These are phyloP conservation scores for Ascoidea tarda DNA, from an alignment of 805 yeast genomes.

Conservation along the genomic window DNA sequence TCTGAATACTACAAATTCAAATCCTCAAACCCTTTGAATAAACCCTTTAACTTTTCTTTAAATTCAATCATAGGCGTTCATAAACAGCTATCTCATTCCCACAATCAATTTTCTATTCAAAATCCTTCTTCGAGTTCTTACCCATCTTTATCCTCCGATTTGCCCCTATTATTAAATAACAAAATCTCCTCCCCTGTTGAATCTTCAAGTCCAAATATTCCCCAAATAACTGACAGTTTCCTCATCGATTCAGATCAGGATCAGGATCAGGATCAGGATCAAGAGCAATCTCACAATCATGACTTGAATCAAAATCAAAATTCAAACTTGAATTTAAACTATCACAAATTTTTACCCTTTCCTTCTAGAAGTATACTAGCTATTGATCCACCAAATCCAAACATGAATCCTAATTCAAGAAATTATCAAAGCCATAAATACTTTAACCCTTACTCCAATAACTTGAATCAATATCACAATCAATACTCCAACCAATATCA, in stretches of 20 bases:
- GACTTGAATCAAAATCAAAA: neutral
- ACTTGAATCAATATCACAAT: too few species aligned
- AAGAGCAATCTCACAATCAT: too few species aligned
- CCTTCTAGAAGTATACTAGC: slow-evolving; percentile 4
- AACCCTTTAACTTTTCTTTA: slow-evolving; percentile 18
- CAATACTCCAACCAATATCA: too few species aligned
- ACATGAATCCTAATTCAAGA: neutral
- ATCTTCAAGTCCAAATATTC: neutral
- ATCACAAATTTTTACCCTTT: slow-evolving; percentile 9
- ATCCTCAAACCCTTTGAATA: neutral
- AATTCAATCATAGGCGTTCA: slow-evolving; percentile 40
- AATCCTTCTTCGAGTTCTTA: slow-evolving; percentile 6
- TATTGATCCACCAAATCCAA: slow-evolving; percentile 5
- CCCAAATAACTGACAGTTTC: too few species aligned
- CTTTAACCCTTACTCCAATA: too few species aligned
- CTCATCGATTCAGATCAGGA: too few species aligned
- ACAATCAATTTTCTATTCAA: slow-evolving; percentile 3
- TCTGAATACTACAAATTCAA: slow-evolving; percentile 39
- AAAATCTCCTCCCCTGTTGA: slow-evolving; percentile 11
- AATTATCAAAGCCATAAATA: neutral
- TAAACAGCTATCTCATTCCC: slow-evolving; percentile 12
- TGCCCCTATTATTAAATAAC: neutral
- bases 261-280: too few species aligned
- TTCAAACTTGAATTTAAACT: neutral
- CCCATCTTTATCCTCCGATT: too few species aligned